Evolutionary conservation across 2,329 filamentous ascomycete species (phyloP), one percentile per base, ranked within the genome.

Genomic region (Diaporthe amygdali): DNA sequence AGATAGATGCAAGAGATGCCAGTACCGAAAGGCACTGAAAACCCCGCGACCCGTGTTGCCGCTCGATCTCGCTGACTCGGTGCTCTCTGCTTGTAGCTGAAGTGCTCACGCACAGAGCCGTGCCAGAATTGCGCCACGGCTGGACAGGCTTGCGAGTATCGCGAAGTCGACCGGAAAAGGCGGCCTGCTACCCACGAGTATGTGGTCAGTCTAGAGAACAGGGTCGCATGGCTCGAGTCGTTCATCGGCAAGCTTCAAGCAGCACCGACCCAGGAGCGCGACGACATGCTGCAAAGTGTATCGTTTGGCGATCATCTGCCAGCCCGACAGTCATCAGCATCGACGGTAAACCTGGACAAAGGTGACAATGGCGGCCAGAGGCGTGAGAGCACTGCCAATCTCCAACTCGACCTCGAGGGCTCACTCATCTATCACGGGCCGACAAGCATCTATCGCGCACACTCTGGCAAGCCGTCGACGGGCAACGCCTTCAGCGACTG

Each of bases 381-480:
- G 15, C 37, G 10, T 0, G 22, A 41, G n/a, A 56, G 22, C 56
- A n/a, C 25, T 47, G 41, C 56, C 15, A 63, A 47, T 22, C 30
- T 52, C 37, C 56, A 52, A 34, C 12, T 71, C 3, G 70, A 68
- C 17, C 61, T 72, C 15, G 70, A 74, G 44, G 75, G 74, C 0
- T 72, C 74, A 5, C 72, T 75, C 1, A 49, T 72, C 1, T 75
- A 75, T n/a, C 72, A 76, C 14, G 72, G 73, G 3, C 68, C 73
- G 14, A 74, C 73, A 4, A 79, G 78, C 39, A 79, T 79, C 10
- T 78, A 77, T 46, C 74, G 73, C 7, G 71, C 68, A 17, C 64
- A 76, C 17, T 44, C 56, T 0, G 41, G 32, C 25, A 55, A 44
- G 10, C 37, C 66, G 6, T 25, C 27, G 4, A 46, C 22, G 20